These are phyloP conservation scores for Penicillium turbatum DNA, from an alignment of 495 filamentous ascomycete genomes.

Conservation along the genomic window DNA sequence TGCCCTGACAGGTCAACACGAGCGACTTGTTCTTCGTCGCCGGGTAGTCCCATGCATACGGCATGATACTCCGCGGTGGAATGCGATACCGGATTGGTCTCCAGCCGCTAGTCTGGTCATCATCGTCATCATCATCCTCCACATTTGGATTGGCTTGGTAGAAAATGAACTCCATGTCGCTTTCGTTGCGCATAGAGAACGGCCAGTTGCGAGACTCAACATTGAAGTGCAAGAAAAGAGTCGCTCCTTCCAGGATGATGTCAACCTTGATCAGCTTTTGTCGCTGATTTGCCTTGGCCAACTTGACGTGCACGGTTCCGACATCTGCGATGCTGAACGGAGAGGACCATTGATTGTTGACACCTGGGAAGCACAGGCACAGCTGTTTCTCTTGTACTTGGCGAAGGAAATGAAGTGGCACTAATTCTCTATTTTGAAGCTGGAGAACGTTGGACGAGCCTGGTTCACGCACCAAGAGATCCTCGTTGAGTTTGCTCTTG, in stretches of 20 bases:
- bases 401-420: slow-evolving; percentile 83
- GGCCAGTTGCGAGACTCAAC: slow-evolving; percentile 93
- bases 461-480: slow-evolving; percentile 83
- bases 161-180: slow-evolving; percentile 92
- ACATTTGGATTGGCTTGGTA: slow-evolving; percentile 76
- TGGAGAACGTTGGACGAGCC: slow-evolving; percentile 76
- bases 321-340: slow-evolving; percentile 95
- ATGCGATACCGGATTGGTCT: slow-evolving; percentile 89
- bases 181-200: slow-evolving; percentile 97
- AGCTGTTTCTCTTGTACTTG: slow-evolving; percentile 78
- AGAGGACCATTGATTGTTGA: slow-evolving; percentile 97
- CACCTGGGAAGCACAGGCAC: slow-evolving; percentile 86
- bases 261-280: slow-evolving; percentile 86
- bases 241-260: slow-evolving; percentile 83
- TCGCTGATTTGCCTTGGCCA: slow-evolving; percentile 82
- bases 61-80: slow-evolving; percentile 94
- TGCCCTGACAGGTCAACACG: slow-evolving; percentile 70
- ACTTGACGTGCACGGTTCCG: slow-evolving; percentile 86
- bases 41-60: slow-evolving; percentile 98
- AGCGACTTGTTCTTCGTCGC: slow-evolving; percentile 94
- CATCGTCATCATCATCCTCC: slow-evolving; percentile 83
- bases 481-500: slow-evolving; percentile 86
- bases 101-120: slow-evolving; percentile 76
- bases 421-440: slow-evolving; percentile 67
- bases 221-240: slow-evolving; percentile 87